Evolutionary conservation across 2,329 filamentous ascomycete species (phyloP), one percentile per base, ranked within the genome.

Genomic region (Exserohilum rostratum): DNA sequence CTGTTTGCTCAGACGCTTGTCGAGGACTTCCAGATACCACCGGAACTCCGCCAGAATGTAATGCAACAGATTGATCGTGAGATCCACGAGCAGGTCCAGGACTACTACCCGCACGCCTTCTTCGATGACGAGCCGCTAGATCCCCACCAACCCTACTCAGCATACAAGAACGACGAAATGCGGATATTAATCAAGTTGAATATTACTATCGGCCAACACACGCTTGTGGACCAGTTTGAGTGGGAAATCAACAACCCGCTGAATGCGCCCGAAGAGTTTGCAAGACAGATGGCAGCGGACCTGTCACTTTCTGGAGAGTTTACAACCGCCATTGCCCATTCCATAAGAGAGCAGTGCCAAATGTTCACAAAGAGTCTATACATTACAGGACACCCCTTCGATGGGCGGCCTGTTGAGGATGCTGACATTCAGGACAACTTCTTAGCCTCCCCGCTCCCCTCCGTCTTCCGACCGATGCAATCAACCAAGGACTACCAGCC

Each of bases 141-240:
- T 68, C 90, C 92, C 1, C 89, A 95, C 70, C 82, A 96, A 11
- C 93, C 93, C 0, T 98, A 98, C 72, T 88, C 85, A 34, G 93
- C 95, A 6, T 96, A 97, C 80, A 98, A 98, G 77, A 96, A 99
- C 71, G 95, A 99, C 72, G 95, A 99, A 79, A 97, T 99, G 93
- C 89, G 95, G 46, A 90, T 99, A 64, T 80, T 96, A 38, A 87
- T 99, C 76, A 98, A 97, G 76, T 83, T 99, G 46, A 97, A 98
- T 76, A 96, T 99, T 69, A 98, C 95, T 6, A 97, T 99, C 70
- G 95, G 93, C 35, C 89, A 91, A 60, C 91, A 96, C 70, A 98
- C 93, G 0, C 82, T 99, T 22, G 89, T 97, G 31, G 95, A 99
- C 69, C 95, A 98, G 73, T 98, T 99, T 58, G 95, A 99, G 76